These are phyloP conservation scores for Fusarium oxysporum DNA, from an alignment of 2,329 filamentous ascomycete genomes.

Conservation along the genomic window DNA sequence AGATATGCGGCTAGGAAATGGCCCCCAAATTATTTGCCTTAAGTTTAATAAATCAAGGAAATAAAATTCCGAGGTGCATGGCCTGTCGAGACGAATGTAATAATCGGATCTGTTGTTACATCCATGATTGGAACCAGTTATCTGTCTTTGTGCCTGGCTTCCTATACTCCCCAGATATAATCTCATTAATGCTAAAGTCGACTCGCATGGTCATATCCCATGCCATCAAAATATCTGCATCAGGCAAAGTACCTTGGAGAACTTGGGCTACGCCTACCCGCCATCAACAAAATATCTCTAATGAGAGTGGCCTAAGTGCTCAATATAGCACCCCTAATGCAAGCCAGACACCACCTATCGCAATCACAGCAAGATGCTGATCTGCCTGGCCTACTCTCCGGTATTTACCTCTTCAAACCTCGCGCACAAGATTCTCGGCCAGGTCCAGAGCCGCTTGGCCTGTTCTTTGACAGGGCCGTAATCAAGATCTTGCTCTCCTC, in stretches of 20 bases:
- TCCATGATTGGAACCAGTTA: accelerated
- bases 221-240: background rate
- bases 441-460: background rate
- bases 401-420: no score
- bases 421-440: no score
- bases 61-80: background rate
- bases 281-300: no score
- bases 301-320: no score
- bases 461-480: background rate
- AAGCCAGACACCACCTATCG: no score
- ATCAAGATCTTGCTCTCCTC: accelerated
- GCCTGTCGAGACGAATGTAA: background rate
- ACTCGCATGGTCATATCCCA: background rate
- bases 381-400: no score
- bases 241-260: background rate
- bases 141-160: background rate
- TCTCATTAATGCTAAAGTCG: no score
- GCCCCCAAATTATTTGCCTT: background rate
- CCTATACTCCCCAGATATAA: background rate
- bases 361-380: no score
- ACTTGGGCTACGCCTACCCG: background rate
- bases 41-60: background rate
- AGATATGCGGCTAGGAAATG: background rate
- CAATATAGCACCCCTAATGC: no score
- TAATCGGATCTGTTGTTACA: no score